Evolutionary conservation across 306 rosid genomes (phyloP), one percentile per base, ranked within the genome.

Genomic region (Hippophae rhamnoides): DNA sequence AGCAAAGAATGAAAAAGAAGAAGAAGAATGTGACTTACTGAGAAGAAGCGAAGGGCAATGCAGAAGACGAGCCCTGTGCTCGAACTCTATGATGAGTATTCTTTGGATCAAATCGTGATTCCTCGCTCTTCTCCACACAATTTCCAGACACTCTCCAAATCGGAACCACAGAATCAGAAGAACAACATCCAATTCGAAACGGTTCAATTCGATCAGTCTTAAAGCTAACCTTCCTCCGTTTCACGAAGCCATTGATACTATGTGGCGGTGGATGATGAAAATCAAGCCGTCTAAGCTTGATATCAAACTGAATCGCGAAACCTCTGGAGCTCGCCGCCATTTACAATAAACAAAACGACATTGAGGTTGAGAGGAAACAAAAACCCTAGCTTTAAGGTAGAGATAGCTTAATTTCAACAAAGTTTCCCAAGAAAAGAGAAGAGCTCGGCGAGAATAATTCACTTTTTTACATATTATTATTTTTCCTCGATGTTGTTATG

Each of bases 11-110:
- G 13, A 23, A 12, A 48, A 12, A 8, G 13, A 58, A 43, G 7
- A 45, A n/a, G 53, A 47, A 48, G 50, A 41, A 9, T 38, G 59
- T 5, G 18, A 66, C 84, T 41, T 74, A 85, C 96, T 70, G 84
- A 55, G 89, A 69, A 76, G 97, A 89, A 43, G 92, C 76, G 65
- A 90, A 90, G 13, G 95, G 87, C 85, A 83, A 76, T 76, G 87
- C 84, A 57, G 94, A 78, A 3, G 89, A 72, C 45, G 86, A 75
- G 41, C 89, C 80, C 47, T 76, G 95, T 57, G 70, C 65, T 56
- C 96, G 83, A 40, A 76, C 78, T 73, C 89, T 67, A 65, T 61
- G 81, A 65, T 84, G 75, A 53, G 63, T 50, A 64, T 75, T 84
- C 68, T 74, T 80, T 50, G 76, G 71, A 78, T 78, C 82, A 73